Percentiles rank a stretch among this genome's conserved stretches.
These are phyloP conservation scores for Cercospora sp. DNA, from an alignment of 2,329 filamentous ascomycete species.

Conservation along the genomic window DNA sequence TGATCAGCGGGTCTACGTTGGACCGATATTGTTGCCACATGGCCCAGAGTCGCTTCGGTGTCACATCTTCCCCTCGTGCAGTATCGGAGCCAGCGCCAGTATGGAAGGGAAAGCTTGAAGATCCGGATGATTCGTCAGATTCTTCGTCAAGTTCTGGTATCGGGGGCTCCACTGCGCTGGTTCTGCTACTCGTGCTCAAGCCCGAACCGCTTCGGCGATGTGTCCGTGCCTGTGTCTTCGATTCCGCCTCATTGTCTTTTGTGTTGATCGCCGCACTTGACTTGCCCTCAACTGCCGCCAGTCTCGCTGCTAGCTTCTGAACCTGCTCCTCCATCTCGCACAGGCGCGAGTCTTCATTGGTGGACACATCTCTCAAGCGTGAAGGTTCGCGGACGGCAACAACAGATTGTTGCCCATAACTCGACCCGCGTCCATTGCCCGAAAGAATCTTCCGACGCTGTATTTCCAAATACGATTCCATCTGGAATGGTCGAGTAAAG, in stretches of 20 bases:
- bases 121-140: neutral
- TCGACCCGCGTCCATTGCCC: constrained; percentile 9
- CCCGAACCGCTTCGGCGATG: constrained; percentile 17
- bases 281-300: constrained; percentile 16
- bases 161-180: constrained; percentile 15
- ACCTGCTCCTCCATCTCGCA: constrained; percentile 17
- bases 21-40: constrained; percentile 27
- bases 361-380: constrained; percentile 5
- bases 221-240: constrained; percentile 9
- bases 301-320: constrained; percentile 17
- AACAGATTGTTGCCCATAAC: constrained; percentile 9
- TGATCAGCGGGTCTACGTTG: constrained; percentile 27
- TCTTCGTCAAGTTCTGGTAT: constrained; percentile 19
- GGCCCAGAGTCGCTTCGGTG: constrained; percentile 20
- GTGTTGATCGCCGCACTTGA: constrained; percentile 1
- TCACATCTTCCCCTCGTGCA: constrained; percentile 10
- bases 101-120: constrained; percentile 14
- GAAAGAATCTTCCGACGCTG: constrained; percentile 21
- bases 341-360: constrained; percentile 8
- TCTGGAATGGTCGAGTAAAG: neutral
- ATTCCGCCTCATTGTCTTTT: constrained; percentile 8
- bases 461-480: constrained; percentile 21
- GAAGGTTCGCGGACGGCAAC: constrained; percentile 22
- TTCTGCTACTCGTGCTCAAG: constrained; percentile 12
- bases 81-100: neutral